Percentiles rank a stretch among this genome's conserved stretches.
Evolutionary conservation across 2,329 filamentous ascomycete genomes (phyloP).

Genomic region (Exophiala bonariae): DNA sequence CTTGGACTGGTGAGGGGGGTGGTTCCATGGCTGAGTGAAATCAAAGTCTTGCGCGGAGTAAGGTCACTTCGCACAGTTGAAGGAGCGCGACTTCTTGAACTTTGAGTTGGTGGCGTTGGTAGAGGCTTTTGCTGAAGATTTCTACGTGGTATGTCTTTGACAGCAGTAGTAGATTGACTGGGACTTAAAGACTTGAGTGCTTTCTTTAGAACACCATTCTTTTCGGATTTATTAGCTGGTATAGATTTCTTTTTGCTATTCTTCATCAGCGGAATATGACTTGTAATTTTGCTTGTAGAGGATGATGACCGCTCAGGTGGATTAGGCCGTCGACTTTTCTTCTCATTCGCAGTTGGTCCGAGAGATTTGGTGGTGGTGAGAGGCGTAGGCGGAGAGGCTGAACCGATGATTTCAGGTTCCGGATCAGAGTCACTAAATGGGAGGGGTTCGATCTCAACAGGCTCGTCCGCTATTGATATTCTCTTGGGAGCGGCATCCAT

Average conservation of each 20-base stretch:
- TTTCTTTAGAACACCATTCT: constrained; percentile 25
- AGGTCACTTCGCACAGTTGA: constrained; percentile 14
- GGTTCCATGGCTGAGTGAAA: constrained; percentile 17
- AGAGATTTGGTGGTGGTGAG: constrained; percentile 7
- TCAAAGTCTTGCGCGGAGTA: constrained; percentile 12
- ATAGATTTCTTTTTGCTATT: constrained; percentile 15
- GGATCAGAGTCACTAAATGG: constrained; percentile 8
- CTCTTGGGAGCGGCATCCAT: constrained; percentile 20
- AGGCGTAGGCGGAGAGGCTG: constrained; percentile 9
- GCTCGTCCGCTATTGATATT: constrained; percentile 22
- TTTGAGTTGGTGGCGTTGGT: constrained; percentile 6
- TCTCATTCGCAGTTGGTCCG: constrained; percentile 27
- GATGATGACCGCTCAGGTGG: constrained; percentile 14
- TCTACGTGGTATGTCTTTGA: constrained; percentile 20
- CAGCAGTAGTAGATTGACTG: constrained; percentile 22
- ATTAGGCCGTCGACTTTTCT: constrained; percentile 27
- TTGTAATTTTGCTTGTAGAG: constrained; percentile 7
- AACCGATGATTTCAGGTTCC: constrained; percentile 7
- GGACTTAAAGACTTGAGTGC: constrained; percentile 28
- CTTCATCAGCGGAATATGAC: constrained; percentile 18
- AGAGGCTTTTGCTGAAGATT: constrained; percentile 12
- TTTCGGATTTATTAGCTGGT: constrained; percentile 18
- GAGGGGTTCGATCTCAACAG: constrained; percentile 13
- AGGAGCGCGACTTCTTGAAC: constrained; percentile 8
- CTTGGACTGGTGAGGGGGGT: constrained; percentile 24